A percentile compares a stretch with the other conserved stretches of the same genome.
phyloP scores from a whole-genome alignment of 306 rosid genomes.

The Quercus agrifolia region DNA sequence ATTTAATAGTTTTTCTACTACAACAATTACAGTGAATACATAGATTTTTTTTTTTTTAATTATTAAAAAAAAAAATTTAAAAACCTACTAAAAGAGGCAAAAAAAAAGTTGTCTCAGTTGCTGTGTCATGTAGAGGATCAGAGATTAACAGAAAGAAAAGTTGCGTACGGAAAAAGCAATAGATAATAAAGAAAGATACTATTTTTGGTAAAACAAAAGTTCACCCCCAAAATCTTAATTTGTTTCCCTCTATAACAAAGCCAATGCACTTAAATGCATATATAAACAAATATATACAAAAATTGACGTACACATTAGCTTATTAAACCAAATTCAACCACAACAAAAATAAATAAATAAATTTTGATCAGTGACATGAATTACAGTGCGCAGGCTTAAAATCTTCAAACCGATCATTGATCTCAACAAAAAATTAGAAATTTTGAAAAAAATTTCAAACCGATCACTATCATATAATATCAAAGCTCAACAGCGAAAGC shows the following conservation, averaged over 20 bases:
- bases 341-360: slow-evolving; percentile 17
- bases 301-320: slow-evolving; percentile 13
- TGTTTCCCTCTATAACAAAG: slow-evolving; percentile 10
- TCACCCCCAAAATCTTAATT: slow-evolving; percentile 12
- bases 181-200: slow-evolving; percentile 24
- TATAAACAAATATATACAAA: slow-evolving; percentile 22
- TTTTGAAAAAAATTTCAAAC: not conserved
- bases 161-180: slow-evolving; percentile 33
- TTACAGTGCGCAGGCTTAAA: not conserved
- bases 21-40: not conserved
- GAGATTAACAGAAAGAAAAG: slow-evolving; percentile 29
- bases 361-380: slow-evolving; percentile 15
- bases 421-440: not conserved
- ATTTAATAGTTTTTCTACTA: not conserved
- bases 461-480: slow-evolving; percentile 6
- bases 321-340: slow-evolving; percentile 3
- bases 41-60: not conserved
- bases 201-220: slow-evolving; percentile 24
- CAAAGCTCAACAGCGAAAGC: slow-evolving; percentile 1
- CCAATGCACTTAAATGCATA: slow-evolving; percentile 34
- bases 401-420: slow-evolving; percentile 44
- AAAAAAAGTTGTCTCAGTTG: slow-evolving; percentile 6
- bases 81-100: not conserved
- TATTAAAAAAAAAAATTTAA: not conserved
- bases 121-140: not conserved